Percentiles rank a stretch among this genome's conserved stretches.
These are phyloP conservation scores for Xylariaceae sp. DNA, from an alignment of 2,329 filamentous ascomycete genomes.

Conservation along the genomic window DNA sequence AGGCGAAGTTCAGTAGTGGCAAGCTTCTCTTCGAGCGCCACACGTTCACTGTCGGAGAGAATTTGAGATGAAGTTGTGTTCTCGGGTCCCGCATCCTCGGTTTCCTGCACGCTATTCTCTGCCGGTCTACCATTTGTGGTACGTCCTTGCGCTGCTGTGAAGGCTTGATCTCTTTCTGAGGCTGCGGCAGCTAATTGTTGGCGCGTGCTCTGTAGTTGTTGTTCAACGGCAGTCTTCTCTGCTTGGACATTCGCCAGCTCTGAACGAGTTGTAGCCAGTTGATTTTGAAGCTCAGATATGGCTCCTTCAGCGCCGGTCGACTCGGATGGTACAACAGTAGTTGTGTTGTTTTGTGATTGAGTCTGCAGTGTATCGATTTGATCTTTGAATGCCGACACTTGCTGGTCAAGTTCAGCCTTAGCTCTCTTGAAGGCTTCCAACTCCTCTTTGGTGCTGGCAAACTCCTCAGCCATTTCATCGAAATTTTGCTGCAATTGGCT, in stretches of 20 bases:
- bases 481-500: constrained; percentile 50
- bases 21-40: constrained; percentile 59
- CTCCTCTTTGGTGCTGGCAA: constrained; percentile 45
- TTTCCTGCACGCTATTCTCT: constrained; percentile 25
- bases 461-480: constrained; percentile 39
- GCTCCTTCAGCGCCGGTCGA: constrained; percentile 42
- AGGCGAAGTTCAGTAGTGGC: constrained; percentile 58
- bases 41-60: constrained; percentile 55
- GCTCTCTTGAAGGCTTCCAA: constrained; percentile 47
- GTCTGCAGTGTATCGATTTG: constrained; percentile 29
- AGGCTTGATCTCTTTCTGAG: constrained; percentile 60
- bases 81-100: constrained; percentile 16
- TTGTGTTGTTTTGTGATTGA: constrained; percentile 34
- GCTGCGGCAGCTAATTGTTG: constrained; percentile 59
- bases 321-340: constrained; percentile 31
- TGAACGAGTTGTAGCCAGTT: constrained; percentile 47
- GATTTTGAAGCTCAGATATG: constrained; percentile 44
- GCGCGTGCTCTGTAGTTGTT: constrained; percentile 53
- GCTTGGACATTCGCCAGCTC: constrained; percentile 63
- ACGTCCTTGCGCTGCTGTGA: constrained; percentile 37
- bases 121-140: constrained; percentile 26
- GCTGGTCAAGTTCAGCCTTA: constrained; percentile 36
- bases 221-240: constrained; percentile 66
- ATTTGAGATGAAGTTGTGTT: constrained; percentile 18
- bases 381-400: constrained; percentile 41